Evolutionary conservation across 179 eudicot species (phyloP), one percentile per base, ranked within the genome.

Genomic region (Nepenthes alata): DNA sequence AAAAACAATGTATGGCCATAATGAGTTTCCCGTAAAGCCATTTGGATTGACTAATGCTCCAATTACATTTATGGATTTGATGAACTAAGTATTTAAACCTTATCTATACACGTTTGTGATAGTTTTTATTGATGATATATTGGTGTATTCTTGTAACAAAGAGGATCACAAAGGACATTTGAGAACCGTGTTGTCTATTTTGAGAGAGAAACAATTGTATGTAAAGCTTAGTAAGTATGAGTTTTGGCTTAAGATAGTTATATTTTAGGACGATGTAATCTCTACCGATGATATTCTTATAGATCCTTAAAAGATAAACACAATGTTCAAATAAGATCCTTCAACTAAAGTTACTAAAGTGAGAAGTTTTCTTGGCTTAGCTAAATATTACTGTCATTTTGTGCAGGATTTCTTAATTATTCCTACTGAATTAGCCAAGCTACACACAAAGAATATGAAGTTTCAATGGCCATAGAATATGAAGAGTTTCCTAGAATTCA

Each of bases 11-110:
- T 25, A 25, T 25, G 25, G 10, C 13, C 12, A 50, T 13, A 5
- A 50, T 50, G 53, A 50, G 44, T 35, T 57, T 11, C 11, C n/a
- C 3, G 45, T 57, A 44, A 35, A 35, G n/a, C 44, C 45, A 4
- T 57, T 57, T 36, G 12, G 44, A n/a, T 37, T 58, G 48, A 41
- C 61, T 35, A 39, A 58, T 58, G 48, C 48, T 1, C 47, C 61
- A 10, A 2, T 48, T 4, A 15, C n/a, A 3, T 58, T 37, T 16
- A 58, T 58, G 61, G 61, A 58, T 13, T 10, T 58, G 48, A 58
- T 37, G 61, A 58, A 58, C 15, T 2, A 16, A 25, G 9, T n/a
- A 11, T 58, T 58, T 16, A 12, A 58, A 14, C 16, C 3, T 37
- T 58, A 37, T n/a, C n/a, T 58, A 2, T 47, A 58, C 8, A 41